Evolutionary conservation across 2,329 filamentous ascomycete species (phyloP).

Genomic region (Penicillium sp.): DNA sequence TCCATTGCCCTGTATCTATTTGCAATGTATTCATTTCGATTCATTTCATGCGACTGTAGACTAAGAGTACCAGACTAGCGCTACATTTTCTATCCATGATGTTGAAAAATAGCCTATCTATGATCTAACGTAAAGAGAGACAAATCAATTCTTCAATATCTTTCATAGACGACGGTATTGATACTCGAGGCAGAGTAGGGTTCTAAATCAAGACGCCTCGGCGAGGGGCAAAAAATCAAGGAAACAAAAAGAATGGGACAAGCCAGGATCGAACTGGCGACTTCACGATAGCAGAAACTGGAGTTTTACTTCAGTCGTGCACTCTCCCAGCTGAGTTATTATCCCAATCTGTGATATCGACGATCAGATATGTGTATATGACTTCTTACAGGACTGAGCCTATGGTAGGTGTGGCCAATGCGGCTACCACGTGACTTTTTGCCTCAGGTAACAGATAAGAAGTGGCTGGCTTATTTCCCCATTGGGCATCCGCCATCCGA

Average conservation of each 20-base stretch:
- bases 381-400: no score
- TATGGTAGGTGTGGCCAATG: background rate
- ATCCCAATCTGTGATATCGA: background rate
- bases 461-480: slow-evolving; percentile 14
- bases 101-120: background rate
- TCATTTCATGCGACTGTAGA: background rate
- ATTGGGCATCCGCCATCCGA: slow-evolving; percentile 16
- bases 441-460: slow-evolving; percentile 9
- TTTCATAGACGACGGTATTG: background rate
- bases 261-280: slow-evolving; percentile 12
- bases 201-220: background rate
- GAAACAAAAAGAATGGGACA: slow-evolving; percentile 7
- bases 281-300: slow-evolving; percentile 12
- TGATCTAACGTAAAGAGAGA: no score
- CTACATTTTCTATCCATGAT: background rate
- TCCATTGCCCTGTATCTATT: slow-evolving; percentile 28
- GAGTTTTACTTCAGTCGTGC: slow-evolving; percentile 12
- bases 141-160: background rate
- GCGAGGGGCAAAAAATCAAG: background rate
- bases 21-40: slow-evolving; percentile 22
- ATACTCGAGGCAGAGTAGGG: background rate
- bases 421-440: background rate
- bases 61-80: background rate
- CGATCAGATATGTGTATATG: no score
- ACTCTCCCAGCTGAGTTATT: slow-evolving; percentile 13